Evolutionary conservation across 768 basidiomycete genomes (phyloP).

Genomic region (Lactarius hatsudake): DNA sequence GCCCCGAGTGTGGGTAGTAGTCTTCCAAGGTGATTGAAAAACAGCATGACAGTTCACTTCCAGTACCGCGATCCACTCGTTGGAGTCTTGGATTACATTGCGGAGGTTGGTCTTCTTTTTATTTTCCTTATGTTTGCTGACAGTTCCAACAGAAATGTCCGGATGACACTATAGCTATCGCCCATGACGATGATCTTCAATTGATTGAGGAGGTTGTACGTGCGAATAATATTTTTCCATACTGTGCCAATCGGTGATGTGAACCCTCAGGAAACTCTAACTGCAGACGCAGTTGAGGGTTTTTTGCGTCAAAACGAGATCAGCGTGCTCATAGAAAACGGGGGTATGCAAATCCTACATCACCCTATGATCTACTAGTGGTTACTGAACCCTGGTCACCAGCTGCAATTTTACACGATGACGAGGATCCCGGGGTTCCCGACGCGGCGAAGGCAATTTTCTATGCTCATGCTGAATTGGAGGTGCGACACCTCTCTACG

Average conservation of each 20-base stretch:
- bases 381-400: background rate
- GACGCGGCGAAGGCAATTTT: slow-evolving; percentile 13
- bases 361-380: background rate
- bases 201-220: slow-evolving; percentile 18
- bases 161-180: slow-evolving; percentile 6
- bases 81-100: slow-evolving; percentile 19
- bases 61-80: slow-evolving; percentile 18
- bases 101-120: slow-evolving; percentile 7
- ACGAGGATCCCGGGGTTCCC: slow-evolving; percentile 4
- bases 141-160: slow-evolving; percentile 14
- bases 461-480: slow-evolving; percentile 16
- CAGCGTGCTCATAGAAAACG: slow-evolving; percentile 13
- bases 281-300: slow-evolving; percentile 13
- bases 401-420: slow-evolving; percentile 14
- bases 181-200: slow-evolving; percentile 19
- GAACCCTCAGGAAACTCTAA: slow-evolving; percentile 10
- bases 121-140: background rate
- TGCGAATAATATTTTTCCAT: background rate
- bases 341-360: slow-evolving; percentile 1
- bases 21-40: background rate
- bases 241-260: background rate
- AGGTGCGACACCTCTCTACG: background rate
- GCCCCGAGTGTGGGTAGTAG: slow-evolving; percentile 1
- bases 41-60: background rate
- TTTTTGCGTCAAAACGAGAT: slow-evolving; percentile 18